A percentile compares a stretch with the other conserved stretches of the same genome.
Conservation (phyloP, 768 basidiomycete species). For the Lactarius hatsudake region DNA sequence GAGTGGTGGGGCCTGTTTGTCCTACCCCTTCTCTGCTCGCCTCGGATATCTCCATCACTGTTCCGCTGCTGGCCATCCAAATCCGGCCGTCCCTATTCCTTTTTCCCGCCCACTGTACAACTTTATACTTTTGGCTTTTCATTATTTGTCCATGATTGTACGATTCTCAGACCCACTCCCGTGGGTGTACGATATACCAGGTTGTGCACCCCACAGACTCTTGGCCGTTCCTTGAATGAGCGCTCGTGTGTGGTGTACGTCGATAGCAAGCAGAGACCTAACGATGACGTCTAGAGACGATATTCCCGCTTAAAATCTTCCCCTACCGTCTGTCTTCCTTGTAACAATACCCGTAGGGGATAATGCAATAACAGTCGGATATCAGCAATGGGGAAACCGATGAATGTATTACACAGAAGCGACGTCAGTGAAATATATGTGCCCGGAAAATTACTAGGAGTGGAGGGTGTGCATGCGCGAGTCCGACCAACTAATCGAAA, state of each 20-base stretch:
- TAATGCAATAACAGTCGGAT: conserved; percentile 11
- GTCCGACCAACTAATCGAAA: conserved; percentile 48
- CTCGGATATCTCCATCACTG: conserved; percentile 13
- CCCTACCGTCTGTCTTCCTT: background rate
- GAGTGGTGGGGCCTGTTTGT: background rate
- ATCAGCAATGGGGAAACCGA: conserved; percentile 5
- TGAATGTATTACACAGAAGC: conserved; percentile 10
- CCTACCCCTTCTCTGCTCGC: conserved; percentile 1
- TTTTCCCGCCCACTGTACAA: conserved; percentile 11
- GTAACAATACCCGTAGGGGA: background rate
- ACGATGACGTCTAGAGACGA: background rate
- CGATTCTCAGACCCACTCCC: conserved; percentile 16
- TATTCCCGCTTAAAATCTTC: background rate
- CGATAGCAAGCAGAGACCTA: background rate
- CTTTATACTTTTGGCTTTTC: conserved; percentile 2
- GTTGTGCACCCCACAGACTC: conserved; percentile 7
- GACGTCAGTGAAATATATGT: conserved; percentile 16
- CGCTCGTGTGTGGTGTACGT: background rate
- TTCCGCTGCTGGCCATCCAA: background rate
- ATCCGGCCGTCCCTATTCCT: background rate
- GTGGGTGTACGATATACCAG: conserved; percentile 20
- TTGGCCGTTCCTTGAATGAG: conserved; percentile 1
- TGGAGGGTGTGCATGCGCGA: background rate
- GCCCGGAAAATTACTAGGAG: conserved; percentile 11
- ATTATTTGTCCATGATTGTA: conserved; percentile 23